A percentile compares a stretch with the other conserved stretches of the same genome.
Conservation (phyloP, 139 green algal species). For the Yamagishiella unicocca region DNA sequence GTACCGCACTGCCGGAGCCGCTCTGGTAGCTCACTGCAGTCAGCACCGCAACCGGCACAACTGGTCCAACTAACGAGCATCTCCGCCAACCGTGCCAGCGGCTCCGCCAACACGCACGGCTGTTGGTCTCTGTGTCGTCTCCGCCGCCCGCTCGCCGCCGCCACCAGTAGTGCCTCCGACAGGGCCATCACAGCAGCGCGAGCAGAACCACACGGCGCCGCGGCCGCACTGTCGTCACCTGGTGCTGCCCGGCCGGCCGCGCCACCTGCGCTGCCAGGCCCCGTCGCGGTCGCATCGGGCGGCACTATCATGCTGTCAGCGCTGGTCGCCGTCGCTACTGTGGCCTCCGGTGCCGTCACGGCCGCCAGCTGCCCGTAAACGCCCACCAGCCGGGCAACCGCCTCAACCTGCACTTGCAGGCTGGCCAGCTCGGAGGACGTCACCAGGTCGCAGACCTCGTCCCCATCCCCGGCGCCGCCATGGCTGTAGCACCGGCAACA, state of each 20-base stretch:
- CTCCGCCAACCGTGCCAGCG: not conserved
- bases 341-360: not conserved
- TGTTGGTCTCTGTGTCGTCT: not conserved
- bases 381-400: not conserved
- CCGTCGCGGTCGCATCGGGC: no score
- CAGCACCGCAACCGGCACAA: not conserved
- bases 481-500: slow-evolving; percentile 9
- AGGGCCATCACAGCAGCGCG: no score
- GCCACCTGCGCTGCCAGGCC: not conserved
- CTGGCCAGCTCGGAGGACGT: not conserved
- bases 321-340: not conserved
- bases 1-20: not conserved
- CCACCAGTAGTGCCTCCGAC: slow-evolving; percentile 1
- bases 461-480: not conserved
- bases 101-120: not conserved
- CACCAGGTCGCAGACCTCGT: not conserved
- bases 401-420: not conserved
- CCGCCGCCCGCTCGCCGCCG: not conserved
- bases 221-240: no score
- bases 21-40: not conserved
- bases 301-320: no score
- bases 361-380: not conserved
- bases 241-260: not conserved
- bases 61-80: not conserved
- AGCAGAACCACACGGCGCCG: no score